Percentiles rank a stretch among this genome's conserved stretches.
phyloP scores from a whole-genome alignment of 768 basidiomycete species.

The Lentinula raphanica region DNA sequence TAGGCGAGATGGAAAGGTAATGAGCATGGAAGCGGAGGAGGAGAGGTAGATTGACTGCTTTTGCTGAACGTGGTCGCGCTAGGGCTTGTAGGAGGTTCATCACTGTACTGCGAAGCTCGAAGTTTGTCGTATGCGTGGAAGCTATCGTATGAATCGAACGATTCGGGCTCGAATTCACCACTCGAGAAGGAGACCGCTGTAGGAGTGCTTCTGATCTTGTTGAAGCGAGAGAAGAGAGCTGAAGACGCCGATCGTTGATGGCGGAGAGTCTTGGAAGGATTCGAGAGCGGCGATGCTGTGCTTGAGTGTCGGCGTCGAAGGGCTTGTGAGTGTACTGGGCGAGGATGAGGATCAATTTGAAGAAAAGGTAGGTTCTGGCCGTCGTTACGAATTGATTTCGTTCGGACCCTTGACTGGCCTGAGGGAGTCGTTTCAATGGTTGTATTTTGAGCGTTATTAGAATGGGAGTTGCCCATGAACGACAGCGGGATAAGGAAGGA shows the following conservation, averaged over 20 bases:
- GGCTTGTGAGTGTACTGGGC: constrained; percentile 6
- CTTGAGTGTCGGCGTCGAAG: constrained; percentile 7
- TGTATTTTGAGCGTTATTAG: not conserved
- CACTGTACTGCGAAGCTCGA: constrained; percentile 3
- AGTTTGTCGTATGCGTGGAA: not conserved
- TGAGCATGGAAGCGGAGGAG: constrained; percentile 27
- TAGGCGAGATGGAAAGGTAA: constrained; percentile 22
- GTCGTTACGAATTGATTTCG: not conserved
- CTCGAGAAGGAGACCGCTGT: not conserved
- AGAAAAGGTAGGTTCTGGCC: not conserved
- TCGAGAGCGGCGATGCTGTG: not conserved
- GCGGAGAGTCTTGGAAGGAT: not conserved
- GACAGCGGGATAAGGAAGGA: not conserved
- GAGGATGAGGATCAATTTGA: constrained; percentile 1
- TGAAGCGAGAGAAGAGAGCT: constrained; percentile 27
- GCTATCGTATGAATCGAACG: not conserved
- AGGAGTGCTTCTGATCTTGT: constrained; percentile 20
- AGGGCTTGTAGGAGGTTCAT: constrained; percentile 1
- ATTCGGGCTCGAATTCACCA: not conserved
- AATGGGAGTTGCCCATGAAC: constrained; percentile 9
- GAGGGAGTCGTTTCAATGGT: not conserved
- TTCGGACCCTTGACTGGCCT: not conserved
- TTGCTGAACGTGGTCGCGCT: constrained; percentile 4
- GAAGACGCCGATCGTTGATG: constrained; percentile 8
- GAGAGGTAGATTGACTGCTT: constrained; percentile 23